Evolutionary conservation across 805 yeast species (phyloP).

Genomic region (Cyberlindnera xylosilytica): DNA sequence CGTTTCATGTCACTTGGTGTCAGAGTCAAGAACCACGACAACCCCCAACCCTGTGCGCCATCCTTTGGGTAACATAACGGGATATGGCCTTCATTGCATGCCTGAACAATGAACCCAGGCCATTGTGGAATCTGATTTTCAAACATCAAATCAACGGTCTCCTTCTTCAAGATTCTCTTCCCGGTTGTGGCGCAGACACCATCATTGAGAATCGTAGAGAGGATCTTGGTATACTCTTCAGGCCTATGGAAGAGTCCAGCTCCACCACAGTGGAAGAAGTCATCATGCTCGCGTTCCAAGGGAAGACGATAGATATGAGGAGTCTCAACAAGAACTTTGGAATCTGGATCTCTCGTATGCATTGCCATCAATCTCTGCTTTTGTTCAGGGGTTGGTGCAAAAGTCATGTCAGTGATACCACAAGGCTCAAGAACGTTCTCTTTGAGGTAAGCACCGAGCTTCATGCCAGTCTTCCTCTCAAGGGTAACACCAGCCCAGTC

Average conservation of each 20-base stretch:
- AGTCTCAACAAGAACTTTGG: not conserved
- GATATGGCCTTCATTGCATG: conserved; percentile 19
- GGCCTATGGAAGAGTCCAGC: conserved; percentile 41
- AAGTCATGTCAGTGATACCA: conserved; percentile 27
- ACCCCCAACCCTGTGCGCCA: conserved; percentile 32
- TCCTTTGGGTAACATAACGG: conserved; percentile 14
- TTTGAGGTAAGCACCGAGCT: conserved; percentile 29
- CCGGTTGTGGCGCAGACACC: conserved; percentile 36
- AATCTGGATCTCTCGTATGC: conserved; percentile 21
- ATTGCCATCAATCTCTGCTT: conserved; percentile 24
- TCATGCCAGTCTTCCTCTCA: conserved; percentile 29
- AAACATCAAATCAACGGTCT: conserved; percentile 33
- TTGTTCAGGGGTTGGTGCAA: conserved; percentile 23
- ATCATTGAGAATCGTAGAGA: conserved; percentile 38
- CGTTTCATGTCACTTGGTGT: conserved; percentile 34
- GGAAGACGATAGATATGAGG: not conserved
- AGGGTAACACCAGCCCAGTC: conserved; percentile 38
- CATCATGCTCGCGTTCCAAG: too few species aligned
- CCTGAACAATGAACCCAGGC: too few species aligned
- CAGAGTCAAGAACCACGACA: conserved; percentile 29
- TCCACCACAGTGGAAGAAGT: conserved; percentile 41
- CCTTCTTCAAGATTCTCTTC: conserved; percentile 3
- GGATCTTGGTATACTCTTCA: conserved; percentile 37
- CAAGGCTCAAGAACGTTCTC: conserved; percentile 31
- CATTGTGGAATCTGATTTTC: conserved; percentile 32